A percentile compares a stretch with the other conserved stretches of the same genome.
These are phyloP conservation scores for Saturnispora zaruensis DNA, from an alignment of 805 yeast genomes.

Conservation along the genomic window DNA sequence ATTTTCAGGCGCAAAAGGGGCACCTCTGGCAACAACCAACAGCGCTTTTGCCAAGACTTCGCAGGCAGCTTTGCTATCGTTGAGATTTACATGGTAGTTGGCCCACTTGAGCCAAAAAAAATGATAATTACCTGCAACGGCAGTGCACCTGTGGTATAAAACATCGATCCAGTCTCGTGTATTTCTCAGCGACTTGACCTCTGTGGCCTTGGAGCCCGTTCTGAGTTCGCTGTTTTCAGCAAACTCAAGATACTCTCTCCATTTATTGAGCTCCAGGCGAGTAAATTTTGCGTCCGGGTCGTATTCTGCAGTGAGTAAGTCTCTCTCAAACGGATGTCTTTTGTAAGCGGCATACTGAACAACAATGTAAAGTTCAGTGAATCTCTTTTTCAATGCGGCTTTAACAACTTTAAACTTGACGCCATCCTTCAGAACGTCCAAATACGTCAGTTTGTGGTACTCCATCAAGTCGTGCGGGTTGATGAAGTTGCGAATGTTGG, in stretches of 20 bases:
- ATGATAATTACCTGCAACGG: slow-evolving; percentile 37
- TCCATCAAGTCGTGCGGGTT: slow-evolving; percentile 16
- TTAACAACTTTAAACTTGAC: slow-evolving; percentile 24
- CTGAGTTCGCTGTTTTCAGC: slow-evolving; percentile 33
- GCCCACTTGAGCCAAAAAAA: slow-evolving; percentile 44
- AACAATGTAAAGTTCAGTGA: slow-evolving; percentile 45
- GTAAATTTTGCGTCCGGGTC: slow-evolving; percentile 27
- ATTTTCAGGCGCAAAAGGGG: slow-evolving; percentile 1
- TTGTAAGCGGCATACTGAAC: slow-evolving; percentile 47
- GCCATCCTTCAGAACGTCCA: slow-evolving; percentile 18
- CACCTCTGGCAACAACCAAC: neutral
- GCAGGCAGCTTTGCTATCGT: slow-evolving; percentile 31
- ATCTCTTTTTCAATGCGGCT: slow-evolving; percentile 36
- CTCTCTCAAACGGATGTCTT: slow-evolving; percentile 41
- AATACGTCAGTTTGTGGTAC: slow-evolving; percentile 16
- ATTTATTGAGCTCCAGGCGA: slow-evolving; percentile 42
- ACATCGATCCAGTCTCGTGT: slow-evolving; percentile 24
- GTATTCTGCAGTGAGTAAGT: slow-evolving; percentile 31
- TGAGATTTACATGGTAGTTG: slow-evolving; percentile 31
- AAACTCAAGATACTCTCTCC: slow-evolving; percentile 52
- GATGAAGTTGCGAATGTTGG: slow-evolving; percentile 19
- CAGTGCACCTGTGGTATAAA: slow-evolving; percentile 41
- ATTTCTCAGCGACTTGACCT: slow-evolving; percentile 15
- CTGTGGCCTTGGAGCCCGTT: slow-evolving; percentile 16
- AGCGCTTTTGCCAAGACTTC: slow-evolving; percentile 29